These are phyloP conservation scores for Globisporangium megalacanthum DNA, from an alignment of 352 stramenopile genomes.

Conservation along the genomic window DNA sequence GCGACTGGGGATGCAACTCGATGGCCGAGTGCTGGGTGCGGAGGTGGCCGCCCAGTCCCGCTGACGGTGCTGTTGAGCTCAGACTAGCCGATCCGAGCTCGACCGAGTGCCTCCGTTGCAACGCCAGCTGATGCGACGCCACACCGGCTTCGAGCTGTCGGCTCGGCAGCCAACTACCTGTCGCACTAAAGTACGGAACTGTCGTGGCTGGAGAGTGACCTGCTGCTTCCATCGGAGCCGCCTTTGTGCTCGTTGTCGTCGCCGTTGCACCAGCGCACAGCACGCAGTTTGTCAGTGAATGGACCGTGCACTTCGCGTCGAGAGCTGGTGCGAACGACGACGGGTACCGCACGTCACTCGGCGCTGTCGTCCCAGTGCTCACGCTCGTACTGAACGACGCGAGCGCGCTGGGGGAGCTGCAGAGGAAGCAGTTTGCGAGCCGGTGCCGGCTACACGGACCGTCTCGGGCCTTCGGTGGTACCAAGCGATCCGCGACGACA, in stretches of 20 bases:
- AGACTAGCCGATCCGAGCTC: not conserved
- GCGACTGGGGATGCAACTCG: slow-evolving; percentile 1
- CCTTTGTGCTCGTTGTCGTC: slow-evolving; percentile 16
- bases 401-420: slow-evolving; percentile 18
- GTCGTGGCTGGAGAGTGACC: not conserved
- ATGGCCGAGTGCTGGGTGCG: slow-evolving; percentile 4
- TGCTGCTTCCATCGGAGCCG: slow-evolving; percentile 2
- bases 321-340: not conserved
- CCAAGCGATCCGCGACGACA: no score
- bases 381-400: not conserved
- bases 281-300: slow-evolving; percentile 67
- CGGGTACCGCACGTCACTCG: not conserved
- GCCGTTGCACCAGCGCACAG: slow-evolving; percentile 41
- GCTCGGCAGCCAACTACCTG: slow-evolving; percentile 2
- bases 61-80: not conserved
- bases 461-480: slow-evolving; percentile 1
- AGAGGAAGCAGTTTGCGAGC: slow-evolving; percentile 63
- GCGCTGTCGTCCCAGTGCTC: not conserved
- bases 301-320: slow-evolving; percentile 38
- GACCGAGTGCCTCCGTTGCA: slow-evolving; percentile 7
- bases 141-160: not conserved
- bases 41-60: not conserved
- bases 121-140: not conserved
- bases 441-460: slow-evolving; percentile 42
- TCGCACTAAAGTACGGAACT: not conserved